These are phyloP conservation scores for Lotmaria passim DNA, from an alignment of 208 protist genomes.

Conservation along the genomic window DNA sequence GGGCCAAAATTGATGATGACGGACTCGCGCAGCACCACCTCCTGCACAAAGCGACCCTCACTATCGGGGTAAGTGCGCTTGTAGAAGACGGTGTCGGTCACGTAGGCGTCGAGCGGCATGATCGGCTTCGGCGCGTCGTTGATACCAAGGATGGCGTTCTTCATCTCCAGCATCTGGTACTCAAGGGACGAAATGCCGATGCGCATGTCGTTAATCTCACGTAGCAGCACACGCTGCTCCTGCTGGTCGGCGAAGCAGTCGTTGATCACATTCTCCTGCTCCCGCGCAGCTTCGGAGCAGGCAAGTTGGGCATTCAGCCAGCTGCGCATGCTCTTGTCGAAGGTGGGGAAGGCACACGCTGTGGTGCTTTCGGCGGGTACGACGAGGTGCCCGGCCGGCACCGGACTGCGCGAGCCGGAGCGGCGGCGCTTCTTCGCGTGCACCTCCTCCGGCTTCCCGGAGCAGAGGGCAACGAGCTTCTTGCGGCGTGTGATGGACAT, in stretches of 20 bases:
- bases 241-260: constrained; percentile 75
- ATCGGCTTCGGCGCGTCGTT: constrained; percentile 38
- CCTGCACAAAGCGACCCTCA: constrained; percentile 63
- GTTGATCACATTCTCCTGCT: constrained; percentile 59
- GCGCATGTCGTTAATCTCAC: constrained; percentile 81
- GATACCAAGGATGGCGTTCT: constrained; percentile 54
- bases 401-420: constrained; percentile 9
- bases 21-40: constrained; percentile 62
- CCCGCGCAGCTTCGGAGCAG: constrained; percentile 59
- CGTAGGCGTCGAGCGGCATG: constrained; percentile 49
- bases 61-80: constrained; percentile 47
- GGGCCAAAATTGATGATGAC: constrained; percentile 73
- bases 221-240: constrained; percentile 72
- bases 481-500: constrained; percentile 58
- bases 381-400: constrained; percentile 14
- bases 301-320: constrained; percentile 76
- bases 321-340: constrained; percentile 45
- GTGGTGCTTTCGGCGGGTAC: constrained; percentile 21
- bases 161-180: constrained; percentile 66
- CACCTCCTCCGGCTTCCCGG: constrained; percentile 25
- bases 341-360: constrained; percentile 15
- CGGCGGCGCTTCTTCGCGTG: constrained; percentile 33
- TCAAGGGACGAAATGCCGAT: constrained; percentile 59
- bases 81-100: constrained; percentile 60
- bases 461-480: constrained; percentile 51